These are phyloP conservation scores for Spergularia bocconei DNA, from an alignment of 148 eudicot genomes.

Conservation along the genomic window DNA sequence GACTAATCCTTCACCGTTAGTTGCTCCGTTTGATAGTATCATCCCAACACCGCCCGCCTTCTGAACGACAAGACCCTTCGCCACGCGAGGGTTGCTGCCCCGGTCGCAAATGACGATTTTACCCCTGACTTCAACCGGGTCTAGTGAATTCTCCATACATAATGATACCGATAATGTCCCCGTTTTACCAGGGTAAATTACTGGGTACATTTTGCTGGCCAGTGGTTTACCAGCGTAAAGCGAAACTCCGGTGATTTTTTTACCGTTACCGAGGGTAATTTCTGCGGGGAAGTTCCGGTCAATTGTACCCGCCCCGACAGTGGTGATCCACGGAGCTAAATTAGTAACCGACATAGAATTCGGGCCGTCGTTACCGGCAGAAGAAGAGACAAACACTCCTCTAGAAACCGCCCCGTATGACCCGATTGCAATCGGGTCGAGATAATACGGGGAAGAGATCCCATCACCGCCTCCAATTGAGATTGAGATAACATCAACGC, in stretches of 20 bases:
- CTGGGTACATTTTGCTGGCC: slow-evolving; percentile 50
- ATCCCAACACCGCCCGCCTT: slow-evolving; percentile 96
- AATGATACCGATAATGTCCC: slow-evolving; percentile 72
- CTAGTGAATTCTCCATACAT: slow-evolving; percentile 90
- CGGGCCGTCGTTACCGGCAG: slow-evolving; percentile 96
- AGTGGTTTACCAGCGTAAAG: slow-evolving; percentile 67
- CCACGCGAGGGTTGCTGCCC: slow-evolving; percentile 81
- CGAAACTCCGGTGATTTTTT: slow-evolving; percentile 70
- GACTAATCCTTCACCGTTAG: slow-evolving; percentile 86
- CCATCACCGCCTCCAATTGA: slow-evolving; percentile 97
- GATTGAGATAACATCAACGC: slow-evolving; percentile 86
- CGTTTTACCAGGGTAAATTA: slow-evolving; percentile 81
- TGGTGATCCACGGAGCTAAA: slow-evolving; percentile 88
- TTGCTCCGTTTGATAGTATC: slow-evolving; percentile 73
- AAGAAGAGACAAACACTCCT: slow-evolving; percentile 79
- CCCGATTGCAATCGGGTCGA: slow-evolving; percentile 96
- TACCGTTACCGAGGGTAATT: slow-evolving; percentile 60
- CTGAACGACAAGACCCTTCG: slow-evolving; percentile 84
- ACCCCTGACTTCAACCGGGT: slow-evolving; percentile 59
- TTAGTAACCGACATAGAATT: slow-evolving; percentile 91
- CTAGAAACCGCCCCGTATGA: slow-evolving; percentile 79
- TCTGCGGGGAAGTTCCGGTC: slow-evolving; percentile 93
- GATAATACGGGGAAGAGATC: slow-evolving; percentile 86
- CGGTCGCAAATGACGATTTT: slow-evolving; percentile 90
- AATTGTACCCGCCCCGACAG: slow-evolving; percentile 92